These are phyloP conservation scores for Paraphoma chrysanthemicola DNA, from an alignment of 2,329 filamentous ascomycete genomes.

Conservation along the genomic window DNA sequence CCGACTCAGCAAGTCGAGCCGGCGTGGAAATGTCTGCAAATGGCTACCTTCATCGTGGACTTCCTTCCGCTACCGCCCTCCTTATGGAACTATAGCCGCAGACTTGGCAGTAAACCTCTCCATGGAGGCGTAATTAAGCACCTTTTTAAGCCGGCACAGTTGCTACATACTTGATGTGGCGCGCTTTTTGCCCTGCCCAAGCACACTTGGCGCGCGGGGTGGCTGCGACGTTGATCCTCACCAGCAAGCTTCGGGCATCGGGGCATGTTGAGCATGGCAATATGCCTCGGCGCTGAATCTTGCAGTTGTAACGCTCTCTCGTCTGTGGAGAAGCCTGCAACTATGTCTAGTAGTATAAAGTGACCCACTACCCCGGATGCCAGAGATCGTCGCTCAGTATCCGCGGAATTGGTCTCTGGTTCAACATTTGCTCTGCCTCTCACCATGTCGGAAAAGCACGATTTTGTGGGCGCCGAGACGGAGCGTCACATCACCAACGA, in stretches of 20 bases:
- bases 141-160: background rate
- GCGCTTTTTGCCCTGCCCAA: constrained; percentile 13
- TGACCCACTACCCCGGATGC: constrained; percentile 23
- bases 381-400: constrained; percentile 5
- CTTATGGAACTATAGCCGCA: constrained; percentile 24
- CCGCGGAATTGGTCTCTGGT: constrained; percentile 2
- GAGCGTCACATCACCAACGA: constrained; percentile 32
- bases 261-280: constrained; percentile 13
- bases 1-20: constrained; percentile 7
- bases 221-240: constrained; percentile 13
- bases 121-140: background rate
- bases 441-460: constrained; percentile 28
- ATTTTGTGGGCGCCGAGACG: constrained; percentile 27
- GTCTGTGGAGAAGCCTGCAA: constrained; percentile 33
- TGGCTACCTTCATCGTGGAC: constrained; percentile 14
- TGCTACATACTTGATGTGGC: constrained; percentile 9
- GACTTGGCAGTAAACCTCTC: background rate
- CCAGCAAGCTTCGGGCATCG: constrained; percentile 19
- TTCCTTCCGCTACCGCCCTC: constrained; percentile 21
- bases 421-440: background rate
- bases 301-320: constrained; percentile 6
- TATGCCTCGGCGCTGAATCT: constrained; percentile 23
- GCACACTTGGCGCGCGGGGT: constrained; percentile 30
- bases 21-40: constrained; percentile 5
- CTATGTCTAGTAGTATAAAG: constrained; percentile 25